phyloP scores from a whole-genome alignment of 1,284 basidiomycete genomes.

The Pseudozyma tsukubaensis region DNA sequence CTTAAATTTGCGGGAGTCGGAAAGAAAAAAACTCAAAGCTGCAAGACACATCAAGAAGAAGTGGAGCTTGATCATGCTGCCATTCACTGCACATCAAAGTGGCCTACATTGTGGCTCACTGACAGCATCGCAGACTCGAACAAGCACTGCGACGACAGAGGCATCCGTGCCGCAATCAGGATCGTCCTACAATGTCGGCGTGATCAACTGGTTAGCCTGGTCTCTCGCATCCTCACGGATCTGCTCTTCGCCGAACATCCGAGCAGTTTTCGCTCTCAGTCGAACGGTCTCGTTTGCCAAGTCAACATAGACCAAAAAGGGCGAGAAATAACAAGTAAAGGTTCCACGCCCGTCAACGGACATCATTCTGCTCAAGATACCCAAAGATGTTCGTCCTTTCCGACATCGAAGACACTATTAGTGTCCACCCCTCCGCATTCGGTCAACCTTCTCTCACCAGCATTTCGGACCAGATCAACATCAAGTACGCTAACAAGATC shows the following conservation, averaged over 20 bases:
- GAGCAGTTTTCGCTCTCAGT: neutral
- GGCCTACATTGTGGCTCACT: neutral
- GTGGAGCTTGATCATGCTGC: constrained; percentile 19
- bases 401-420: constrained; percentile 76
- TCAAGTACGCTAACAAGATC: constrained; percentile 92
- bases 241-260: constrained; percentile 2
- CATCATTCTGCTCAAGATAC: neutral
- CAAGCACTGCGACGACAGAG: too few species aligned
- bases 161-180: neutral
- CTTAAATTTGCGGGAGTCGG: constrained; percentile 30
- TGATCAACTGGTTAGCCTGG: neutral
- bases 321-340: too few species aligned
- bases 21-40: constrained; percentile 17
- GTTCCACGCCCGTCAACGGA: too few species aligned
- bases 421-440: constrained; percentile 81
- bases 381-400: constrained; percentile 58
- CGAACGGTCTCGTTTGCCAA: too few species aligned
- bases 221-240: neutral
- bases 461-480: constrained; percentile 82
- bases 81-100: neutral
- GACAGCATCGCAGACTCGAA: too few species aligned
- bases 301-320: too few species aligned
- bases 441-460: constrained; percentile 78
- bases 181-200: constrained; percentile 9
- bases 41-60: constrained; percentile 11